Base-by-base conservation (phyloP, 2,329 filamentous ascomycete species). In the Rhinocladiella similis region DNA sequence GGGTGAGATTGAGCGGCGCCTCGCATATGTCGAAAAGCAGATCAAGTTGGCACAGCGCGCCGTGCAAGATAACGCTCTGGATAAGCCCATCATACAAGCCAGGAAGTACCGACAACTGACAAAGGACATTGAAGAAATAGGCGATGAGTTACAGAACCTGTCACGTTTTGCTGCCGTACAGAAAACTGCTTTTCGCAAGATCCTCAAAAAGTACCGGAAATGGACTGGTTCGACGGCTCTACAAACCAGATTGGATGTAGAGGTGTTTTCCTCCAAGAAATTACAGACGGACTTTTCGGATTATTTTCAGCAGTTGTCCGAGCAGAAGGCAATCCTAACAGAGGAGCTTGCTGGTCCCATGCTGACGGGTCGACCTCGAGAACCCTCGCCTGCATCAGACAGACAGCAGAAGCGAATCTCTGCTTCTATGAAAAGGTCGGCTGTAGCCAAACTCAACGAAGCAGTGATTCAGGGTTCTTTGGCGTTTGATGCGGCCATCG, bases 181-280 rank as follows among this genome's bases (percentile, higher is more conserved):
- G 68, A 79, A 86, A 9, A 83, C 87, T 3, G 90, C 88, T 3
- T 92, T 95, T 66, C 83, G 84, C 53, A 95, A 95, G 73, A 86
- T 95, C 36, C 76, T 92, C 33, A 94, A 93, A 70, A 95, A 95
- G 69, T 93, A 94, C 73, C 77, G 87, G 80, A 92, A 91, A 80
- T 94, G 90, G 90, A 93, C 90, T 2, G 85, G 85, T 39, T 91
- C 89, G 19, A 78, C 78, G 5, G 79, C 81, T 0, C 76, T 94
- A 19, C 82, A 82, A 58, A 75, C 77, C 45, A 83, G 86, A 20
- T 89, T 94, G 72, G 84, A 82, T 59, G 80, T 86, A 27, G 82
- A 86, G 63, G 74, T 93, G 20, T 77, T 90, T 46, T 60, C 58
- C 12, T 63, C 59, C n/a, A 59, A 59, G 9, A 57, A 64, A 22